Conservation (phyloP, 148 eudicot genomes). For the Pharnaceum exiguum region DNA sequence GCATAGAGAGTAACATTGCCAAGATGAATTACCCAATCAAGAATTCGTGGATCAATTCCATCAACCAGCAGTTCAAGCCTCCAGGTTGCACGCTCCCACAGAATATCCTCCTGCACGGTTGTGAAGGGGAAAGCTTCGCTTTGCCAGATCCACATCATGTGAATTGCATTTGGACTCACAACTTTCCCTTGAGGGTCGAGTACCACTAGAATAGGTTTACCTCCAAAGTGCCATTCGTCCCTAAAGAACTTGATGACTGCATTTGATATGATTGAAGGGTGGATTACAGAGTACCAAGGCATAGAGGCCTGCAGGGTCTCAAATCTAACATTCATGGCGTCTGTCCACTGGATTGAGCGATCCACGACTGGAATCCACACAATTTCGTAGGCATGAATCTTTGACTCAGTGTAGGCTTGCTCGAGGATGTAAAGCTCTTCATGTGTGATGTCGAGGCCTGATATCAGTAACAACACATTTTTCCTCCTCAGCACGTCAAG, state of each 20-base stretch:
- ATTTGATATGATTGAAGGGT: conserved; percentile 35
- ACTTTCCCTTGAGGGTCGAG: conserved; percentile 55
- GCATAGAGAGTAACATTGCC: background rate
- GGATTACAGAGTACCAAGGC: conserved; percentile 62
- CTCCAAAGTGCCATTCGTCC: conserved; percentile 49
- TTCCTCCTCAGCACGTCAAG: conserved; percentile 48
- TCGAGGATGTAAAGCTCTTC: conserved; percentile 63
- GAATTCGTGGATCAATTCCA: conserved; percentile 41
- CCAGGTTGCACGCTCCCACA: conserved; percentile 66
- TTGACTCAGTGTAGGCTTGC: conserved; percentile 51
- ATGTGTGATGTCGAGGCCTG: conserved; percentile 48
- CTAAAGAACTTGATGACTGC: conserved; percentile 41
- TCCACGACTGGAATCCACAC: conserved; percentile 68
- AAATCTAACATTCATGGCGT: conserved; percentile 26
- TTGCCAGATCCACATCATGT: conserved; percentile 85
- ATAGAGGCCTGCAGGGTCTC: conserved; percentile 43
- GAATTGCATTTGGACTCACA: conserved; percentile 59
- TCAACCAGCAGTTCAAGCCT: conserved; percentile 52
- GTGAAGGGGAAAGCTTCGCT: conserved; percentile 64
- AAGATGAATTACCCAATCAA: conserved; percentile 39
- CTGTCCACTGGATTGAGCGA: conserved; percentile 35
- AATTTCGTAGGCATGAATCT: conserved; percentile 41
- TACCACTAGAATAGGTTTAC: conserved; percentile 57
- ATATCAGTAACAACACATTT: conserved; percentile 56
- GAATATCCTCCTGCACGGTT: conserved; percentile 36